These are phyloP conservation scores for Debaryomyces coudertii DNA, from an alignment of 1,139 yeast species.

Conservation along the genomic window DNA sequence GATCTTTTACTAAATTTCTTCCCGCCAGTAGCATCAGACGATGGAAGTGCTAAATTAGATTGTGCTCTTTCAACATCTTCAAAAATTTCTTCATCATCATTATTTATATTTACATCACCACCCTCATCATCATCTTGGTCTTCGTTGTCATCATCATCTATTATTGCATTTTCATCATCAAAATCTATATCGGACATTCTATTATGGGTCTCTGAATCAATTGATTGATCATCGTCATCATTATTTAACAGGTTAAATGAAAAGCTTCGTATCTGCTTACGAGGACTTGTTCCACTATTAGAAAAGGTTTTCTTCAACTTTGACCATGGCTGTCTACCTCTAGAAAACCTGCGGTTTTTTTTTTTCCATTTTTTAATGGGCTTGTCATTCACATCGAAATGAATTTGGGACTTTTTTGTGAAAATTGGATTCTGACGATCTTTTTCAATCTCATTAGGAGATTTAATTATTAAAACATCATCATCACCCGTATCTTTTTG, in stretches of 20 bases:
- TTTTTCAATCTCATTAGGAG: slow-evolving; percentile 73
- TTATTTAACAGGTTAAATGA: slow-evolving; percentile 18
- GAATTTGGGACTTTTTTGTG: slow-evolving; percentile 30
- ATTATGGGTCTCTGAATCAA: slow-evolving; percentile 23
- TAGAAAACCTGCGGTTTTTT: slow-evolving; percentile 11
- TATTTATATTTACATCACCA: slow-evolving; percentile 25
- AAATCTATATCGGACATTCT: slow-evolving; percentile 19
- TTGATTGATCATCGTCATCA: slow-evolving; percentile 25
- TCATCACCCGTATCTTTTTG: slow-evolving; percentile 44
- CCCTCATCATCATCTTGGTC: slow-evolving; percentile 21
- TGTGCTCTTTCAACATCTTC: slow-evolving; percentile 29
- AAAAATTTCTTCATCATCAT: slow-evolving; percentile 19
- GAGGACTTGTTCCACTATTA: slow-evolving; percentile 18
- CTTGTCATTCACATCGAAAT: slow-evolving; percentile 22
- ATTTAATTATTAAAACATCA: slow-evolving; percentile 77
- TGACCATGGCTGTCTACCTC: slow-evolving; percentile 18
- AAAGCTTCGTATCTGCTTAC: slow-evolving; percentile 3
- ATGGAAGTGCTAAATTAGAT: slow-evolving; percentile 38
- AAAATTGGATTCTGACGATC: slow-evolving; percentile 39
- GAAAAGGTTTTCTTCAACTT: slow-evolving; percentile 27
- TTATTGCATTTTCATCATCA: slow-evolving; percentile 19
- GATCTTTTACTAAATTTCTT: slow-evolving; percentile 44
- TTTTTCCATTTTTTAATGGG: slow-evolving; percentile 20
- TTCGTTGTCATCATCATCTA: slow-evolving; percentile 20
- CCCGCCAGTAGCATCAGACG: slow-evolving; percentile 39